phyloP scores from a whole-genome alignment of 306 rosid genomes.

The Fragaria nilgerrensis region DNA sequence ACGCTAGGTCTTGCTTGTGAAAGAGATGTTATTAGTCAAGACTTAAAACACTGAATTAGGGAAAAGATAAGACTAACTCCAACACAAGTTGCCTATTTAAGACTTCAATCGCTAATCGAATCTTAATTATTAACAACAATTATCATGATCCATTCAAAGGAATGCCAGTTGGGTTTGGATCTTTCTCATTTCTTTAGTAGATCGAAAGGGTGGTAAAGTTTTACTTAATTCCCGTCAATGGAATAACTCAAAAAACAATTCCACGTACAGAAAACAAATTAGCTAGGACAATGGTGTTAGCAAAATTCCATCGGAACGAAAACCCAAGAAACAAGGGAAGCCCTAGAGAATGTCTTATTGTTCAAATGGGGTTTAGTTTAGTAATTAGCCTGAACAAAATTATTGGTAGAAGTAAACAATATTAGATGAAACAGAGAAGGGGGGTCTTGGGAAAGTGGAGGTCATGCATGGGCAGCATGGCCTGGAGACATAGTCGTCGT shows the following conservation, averaged over 20 bases:
- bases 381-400: slow-evolving; percentile 8
- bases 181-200: slow-evolving; percentile 24
- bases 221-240: not conserved
- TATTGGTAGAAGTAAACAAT: slow-evolving; percentile 9
- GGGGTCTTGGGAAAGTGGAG: slow-evolving; percentile 33
- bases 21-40: not conserved
- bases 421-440: not conserved
- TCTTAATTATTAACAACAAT: slow-evolving; percentile 36
- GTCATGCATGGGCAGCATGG: not conserved
- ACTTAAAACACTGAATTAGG: not conserved
- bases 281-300: slow-evolving; percentile 29
- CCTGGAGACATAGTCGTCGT: slow-evolving; percentile 24
- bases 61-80: slow-evolving; percentile 2
- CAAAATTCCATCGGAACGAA: slow-evolving; percentile 39
- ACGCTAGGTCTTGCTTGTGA: not conserved
- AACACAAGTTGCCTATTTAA: slow-evolving; percentile 33
- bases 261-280: not conserved
- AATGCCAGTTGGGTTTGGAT: slow-evolving; percentile 60
- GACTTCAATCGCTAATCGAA: slow-evolving; percentile 33
- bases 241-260: slow-evolving; percentile 23
- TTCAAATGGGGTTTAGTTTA: slow-evolving; percentile 22
- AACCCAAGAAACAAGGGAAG: slow-evolving; percentile 34
- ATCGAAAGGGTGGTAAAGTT: slow-evolving; percentile 24
- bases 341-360: slow-evolving; percentile 56
- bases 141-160: slow-evolving; percentile 54